These are phyloP conservation scores for Mortierella sp. DNA, from an alignment of 371 early-diverging fungal species.

Conservation along the genomic window DNA sequence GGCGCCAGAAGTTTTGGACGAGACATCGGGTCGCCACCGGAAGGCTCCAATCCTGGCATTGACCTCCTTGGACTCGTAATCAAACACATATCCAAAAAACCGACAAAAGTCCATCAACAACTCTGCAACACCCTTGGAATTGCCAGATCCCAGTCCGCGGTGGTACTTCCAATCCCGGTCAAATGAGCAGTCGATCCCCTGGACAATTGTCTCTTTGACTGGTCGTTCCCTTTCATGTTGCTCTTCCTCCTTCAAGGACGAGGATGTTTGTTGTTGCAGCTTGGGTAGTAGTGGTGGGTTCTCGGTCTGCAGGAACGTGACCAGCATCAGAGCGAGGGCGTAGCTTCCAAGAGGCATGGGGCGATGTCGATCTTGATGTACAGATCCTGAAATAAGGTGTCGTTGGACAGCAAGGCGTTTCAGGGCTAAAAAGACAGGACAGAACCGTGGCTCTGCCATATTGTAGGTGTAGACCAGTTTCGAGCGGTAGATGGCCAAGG, in stretches of 20 bases:
- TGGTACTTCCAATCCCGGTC: slow-evolving; percentile 38
- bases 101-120: slow-evolving; percentile 49
- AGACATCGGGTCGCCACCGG: slow-evolving; percentile 33
- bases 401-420: slow-evolving; percentile 35
- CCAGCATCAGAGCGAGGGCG: slow-evolving; percentile 42
- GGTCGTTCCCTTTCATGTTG: not conserved
- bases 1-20: not conserved
- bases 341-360: slow-evolving; percentile 37
- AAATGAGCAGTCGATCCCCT: slow-evolving; percentile 50
- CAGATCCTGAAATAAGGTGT: slow-evolving; percentile 20
- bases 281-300: slow-evolving; percentile 47
- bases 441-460: slow-evolving; percentile 37
- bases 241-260: not conserved
- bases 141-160: slow-evolving; percentile 25
- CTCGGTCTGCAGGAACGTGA: slow-evolving; percentile 48
- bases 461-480: slow-evolving; percentile 39
- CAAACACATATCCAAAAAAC: slow-evolving; percentile 54
- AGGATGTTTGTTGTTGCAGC: slow-evolving; percentile 18
- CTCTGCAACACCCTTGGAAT: slow-evolving; percentile 39
- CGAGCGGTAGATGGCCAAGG: slow-evolving; percentile 34
- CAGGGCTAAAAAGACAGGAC: slow-evolving; percentile 38
- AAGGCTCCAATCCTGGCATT: slow-evolving; percentile 44
- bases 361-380: slow-evolving; percentile 14
- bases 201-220: slow-evolving; percentile 34
- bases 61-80: slow-evolving; percentile 49